Evolutionary conservation across 805 yeast genomes (phyloP), one percentile per base, ranked within the genome.

Genomic region (Lipomyces sp.): DNA sequence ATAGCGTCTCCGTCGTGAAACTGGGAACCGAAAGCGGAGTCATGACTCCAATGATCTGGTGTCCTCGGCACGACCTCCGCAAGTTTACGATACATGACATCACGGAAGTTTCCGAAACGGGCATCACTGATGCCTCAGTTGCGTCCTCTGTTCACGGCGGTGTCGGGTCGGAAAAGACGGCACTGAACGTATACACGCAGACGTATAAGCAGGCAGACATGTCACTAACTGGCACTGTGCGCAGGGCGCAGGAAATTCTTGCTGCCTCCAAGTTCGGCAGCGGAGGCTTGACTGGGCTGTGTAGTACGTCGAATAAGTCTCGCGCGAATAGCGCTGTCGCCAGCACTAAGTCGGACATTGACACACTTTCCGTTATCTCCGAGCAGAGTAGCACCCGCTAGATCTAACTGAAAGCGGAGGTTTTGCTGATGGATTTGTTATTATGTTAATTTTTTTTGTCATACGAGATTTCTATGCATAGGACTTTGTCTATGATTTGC

Each of bases 11-110:
- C 35, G 38, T 53, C 2, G 65, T 58, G n/a, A 43, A 32, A 24
- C 48, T 52, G n/a, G 61, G 50, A 18, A 59, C 52, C 34, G 59
- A 53, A 43, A 52, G 48, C 3, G 66, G 66, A 6, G 32, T 33
- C 24, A 36, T 66, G 47, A 52, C 47, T n/a, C 64, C 74, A 2
- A 60, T 60, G 24, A 50, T 68, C 18, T 53, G 68, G 47, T 69
- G 73, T 57, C 50, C 59, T 2, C 49, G 45, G 18, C 74, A 70
- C 44, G 58, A 57, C 23, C 28, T 7, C 24, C 35, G 23, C 39
- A 53, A 39, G 43, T 39, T 35, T 24, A 45, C 32, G 50, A 49
- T 29, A 7, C 53, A 53, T 8, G 60, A 64, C 13, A 50, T 69
- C 55, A 51, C 59, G 10, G 64, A 63, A 34, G 4, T 24, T 5